These are phyloP conservation scores for Fragilaria crotonensis DNA, from an alignment of 108 stramenopile species.

Conservation along the genomic window DNA sequence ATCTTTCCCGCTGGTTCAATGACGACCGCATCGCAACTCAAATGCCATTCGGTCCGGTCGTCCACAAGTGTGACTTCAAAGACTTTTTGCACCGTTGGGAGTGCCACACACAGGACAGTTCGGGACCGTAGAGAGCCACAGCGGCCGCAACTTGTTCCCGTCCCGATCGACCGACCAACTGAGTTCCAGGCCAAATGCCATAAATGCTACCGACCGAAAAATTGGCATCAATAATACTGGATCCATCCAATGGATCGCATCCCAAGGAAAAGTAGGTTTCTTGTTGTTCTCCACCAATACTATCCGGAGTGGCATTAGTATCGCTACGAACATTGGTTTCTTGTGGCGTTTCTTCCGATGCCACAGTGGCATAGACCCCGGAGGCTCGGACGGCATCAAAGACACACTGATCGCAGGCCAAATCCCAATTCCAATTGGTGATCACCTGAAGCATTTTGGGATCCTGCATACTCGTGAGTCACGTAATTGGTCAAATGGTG, in stretches of 20 bases:
- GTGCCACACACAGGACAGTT: slow-evolving; percentile 64
- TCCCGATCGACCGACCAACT: slow-evolving; percentile 51
- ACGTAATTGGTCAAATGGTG: slow-evolving; percentile 39
- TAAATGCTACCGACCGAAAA: slow-evolving; percentile 82
- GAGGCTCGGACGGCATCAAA: slow-evolving; percentile 40
- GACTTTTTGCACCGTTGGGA: slow-evolving; percentile 44
- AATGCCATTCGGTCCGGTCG: slow-evolving; percentile 43
- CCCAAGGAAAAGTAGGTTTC: slow-evolving; percentile 52
- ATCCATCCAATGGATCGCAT: slow-evolving; percentile 87
- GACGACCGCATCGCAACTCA: slow-evolving; percentile 27
- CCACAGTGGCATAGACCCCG: slow-evolving; percentile 38
- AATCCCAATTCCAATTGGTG: slow-evolving; percentile 79
- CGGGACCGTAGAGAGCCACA: slow-evolving; percentile 75
- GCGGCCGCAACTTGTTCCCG: slow-evolving; percentile 74
- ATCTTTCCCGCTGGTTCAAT: slow-evolving; percentile 51
- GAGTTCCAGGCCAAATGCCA: slow-evolving; percentile 75
- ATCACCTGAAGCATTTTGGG: slow-evolving; percentile 74
- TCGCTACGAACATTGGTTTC: slow-evolving; percentile 30
- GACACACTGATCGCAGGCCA: slow-evolving; percentile 62
- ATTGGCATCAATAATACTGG: slow-evolving; percentile 78
- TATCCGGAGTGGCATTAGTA: not conserved
- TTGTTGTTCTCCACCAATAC: slow-evolving; percentile 2
- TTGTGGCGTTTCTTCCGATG: slow-evolving; percentile 60
- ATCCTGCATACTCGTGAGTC: slow-evolving; percentile 57
- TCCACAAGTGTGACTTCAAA: slow-evolving; percentile 55